Percentiles rank a stretch among this genome's conserved stretches.
Evolutionary conservation across 2,329 filamentous ascomycete species (phyloP).

Genomic region (Calonectria hongkongensis): DNA sequence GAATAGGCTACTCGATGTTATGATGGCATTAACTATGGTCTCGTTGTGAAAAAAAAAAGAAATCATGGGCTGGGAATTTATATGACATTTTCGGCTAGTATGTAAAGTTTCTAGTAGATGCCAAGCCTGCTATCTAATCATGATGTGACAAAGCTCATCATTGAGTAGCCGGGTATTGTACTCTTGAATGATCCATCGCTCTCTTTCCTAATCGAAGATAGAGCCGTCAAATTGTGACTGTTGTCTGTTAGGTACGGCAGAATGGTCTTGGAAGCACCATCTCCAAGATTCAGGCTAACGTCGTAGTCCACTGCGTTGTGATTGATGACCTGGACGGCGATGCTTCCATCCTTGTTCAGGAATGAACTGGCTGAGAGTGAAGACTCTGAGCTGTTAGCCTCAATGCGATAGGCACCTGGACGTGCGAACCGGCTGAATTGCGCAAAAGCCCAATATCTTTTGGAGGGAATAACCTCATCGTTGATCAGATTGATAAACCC

Average conservation of each 20-base stretch:
- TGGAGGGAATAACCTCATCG: not conserved
- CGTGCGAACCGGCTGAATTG: slow-evolving; percentile 18
- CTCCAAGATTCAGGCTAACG: not conserved
- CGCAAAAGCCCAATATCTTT: slow-evolving; percentile 13
- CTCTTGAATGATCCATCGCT: not conserved
- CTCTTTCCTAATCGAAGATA: not conserved
- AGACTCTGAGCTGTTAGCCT: not conserved
- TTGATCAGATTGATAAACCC: slow-evolving; percentile 18
- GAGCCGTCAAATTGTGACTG: not conserved
- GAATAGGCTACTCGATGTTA: too few relatives aligned
- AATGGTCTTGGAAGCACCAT: not conserved
- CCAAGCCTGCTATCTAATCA: not conserved
- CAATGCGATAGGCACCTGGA: slow-evolving; percentile 3
- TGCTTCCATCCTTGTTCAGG: not conserved
- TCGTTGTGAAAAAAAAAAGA: too few relatives aligned
- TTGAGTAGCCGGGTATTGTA: not conserved
- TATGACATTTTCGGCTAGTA: too few relatives aligned
- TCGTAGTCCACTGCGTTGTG: slow-evolving; percentile 5
- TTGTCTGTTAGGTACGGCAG: not conserved
- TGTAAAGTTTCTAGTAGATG: too few relatives aligned
- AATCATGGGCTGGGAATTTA: too few relatives aligned
- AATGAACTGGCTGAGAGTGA: slow-evolving; percentile 6
- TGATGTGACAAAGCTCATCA: slow-evolving; percentile 15
- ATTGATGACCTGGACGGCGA: not conserved
- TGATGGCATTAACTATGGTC: too few relatives aligned